phyloP scores from a whole-genome alignment of 768 basidiomycete genomes.

The Tylopilus cervinicoccineus region DNA sequence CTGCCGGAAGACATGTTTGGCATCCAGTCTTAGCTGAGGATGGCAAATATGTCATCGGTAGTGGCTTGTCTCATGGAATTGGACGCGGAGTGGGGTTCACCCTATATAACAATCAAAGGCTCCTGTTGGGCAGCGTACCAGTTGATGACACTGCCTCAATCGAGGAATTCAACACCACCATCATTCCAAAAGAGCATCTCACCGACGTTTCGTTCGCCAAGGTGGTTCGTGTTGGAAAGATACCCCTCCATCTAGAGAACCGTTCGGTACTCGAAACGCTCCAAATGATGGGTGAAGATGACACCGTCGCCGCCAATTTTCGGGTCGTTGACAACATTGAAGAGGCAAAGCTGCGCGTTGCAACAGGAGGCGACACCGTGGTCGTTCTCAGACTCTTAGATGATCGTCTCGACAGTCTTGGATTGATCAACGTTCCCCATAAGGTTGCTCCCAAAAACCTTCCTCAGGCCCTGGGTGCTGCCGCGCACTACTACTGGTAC shows the following conservation, averaged over 20 bases:
- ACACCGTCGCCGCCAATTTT: not conserved
- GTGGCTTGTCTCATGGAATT: constrained; percentile 27
- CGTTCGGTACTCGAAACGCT: not conserved
- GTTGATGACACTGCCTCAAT: constrained; percentile 11
- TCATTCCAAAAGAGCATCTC: not conserved
- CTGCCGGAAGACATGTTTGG: constrained; percentile 8
- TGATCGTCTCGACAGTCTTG: not conserved
- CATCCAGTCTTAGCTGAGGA: not conserved
- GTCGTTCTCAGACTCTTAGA: constrained; percentile 3
- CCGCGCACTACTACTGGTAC: constrained; percentile 21
- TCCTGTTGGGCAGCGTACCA: not conserved
- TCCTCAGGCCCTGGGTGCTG: constrained; percentile 5
- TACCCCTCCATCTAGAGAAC: constrained; percentile 1
- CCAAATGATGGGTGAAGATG: not conserved
- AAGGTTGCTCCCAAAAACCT: not conserved
- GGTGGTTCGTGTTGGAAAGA: not conserved
- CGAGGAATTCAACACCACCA: constrained; percentile 12
- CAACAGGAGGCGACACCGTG: not conserved
- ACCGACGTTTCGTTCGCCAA: constrained; percentile 1
- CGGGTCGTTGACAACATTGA: not conserved
- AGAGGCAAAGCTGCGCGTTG: constrained; percentile 1
- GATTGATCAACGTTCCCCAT: not conserved
- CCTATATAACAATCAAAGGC: constrained; percentile 11
- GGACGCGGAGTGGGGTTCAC: constrained; percentile 14
- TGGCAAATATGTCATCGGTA: constrained; percentile 16